Evolutionary conservation across 2,329 filamentous ascomycete species (phyloP).

Genomic region (Fusarium liriodendri): DNA sequence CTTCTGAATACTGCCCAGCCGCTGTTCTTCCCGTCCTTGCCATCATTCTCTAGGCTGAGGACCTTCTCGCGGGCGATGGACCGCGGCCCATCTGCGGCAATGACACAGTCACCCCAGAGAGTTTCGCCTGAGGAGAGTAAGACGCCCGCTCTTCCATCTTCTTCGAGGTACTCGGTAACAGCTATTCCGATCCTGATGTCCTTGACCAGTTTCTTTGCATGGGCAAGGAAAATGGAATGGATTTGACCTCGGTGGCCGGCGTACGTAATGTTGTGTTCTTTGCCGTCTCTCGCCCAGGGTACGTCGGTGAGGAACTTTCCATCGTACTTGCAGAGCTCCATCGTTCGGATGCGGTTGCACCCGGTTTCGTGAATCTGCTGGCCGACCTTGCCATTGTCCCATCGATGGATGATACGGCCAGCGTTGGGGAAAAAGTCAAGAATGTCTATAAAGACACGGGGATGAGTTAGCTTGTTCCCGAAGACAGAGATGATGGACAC

Average conservation of each 20-base stretch:
- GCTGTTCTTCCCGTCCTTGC: conserved; percentile 1
- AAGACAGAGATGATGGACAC: not conserved
- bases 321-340: conserved; percentile 18
- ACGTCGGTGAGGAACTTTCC: conserved; percentile 14
- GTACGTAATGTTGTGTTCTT: conserved; percentile 13
- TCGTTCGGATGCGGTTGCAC: conserved; percentile 4
- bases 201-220: conserved; percentile 11
- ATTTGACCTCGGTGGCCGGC: conserved; percentile 18
- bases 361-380: conserved; percentile 18
- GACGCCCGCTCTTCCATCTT: conserved; percentile 1
- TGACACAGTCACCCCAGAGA: conserved; percentile 16
- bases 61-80: conserved; percentile 11
- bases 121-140: conserved; percentile 12
- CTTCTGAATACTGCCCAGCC: conserved; percentile 9
- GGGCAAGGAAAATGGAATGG: conserved; percentile 7
- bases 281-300: conserved; percentile 10
- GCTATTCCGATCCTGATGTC: conserved; percentile 13
- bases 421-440: conserved; percentile 20
- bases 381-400: conserved; percentile 15
- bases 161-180: conserved; percentile 8
- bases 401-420: conserved; percentile 9
- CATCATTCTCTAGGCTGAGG: not conserved
- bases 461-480: not conserved
- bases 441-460: conserved; percentile 1
- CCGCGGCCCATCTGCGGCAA: conserved; percentile 15